Percentiles rank a stretch among this genome's conserved stretches.
Conservation (phyloP, 352 stramenopile species). For the Phytophthora colocasiae region DNA sequence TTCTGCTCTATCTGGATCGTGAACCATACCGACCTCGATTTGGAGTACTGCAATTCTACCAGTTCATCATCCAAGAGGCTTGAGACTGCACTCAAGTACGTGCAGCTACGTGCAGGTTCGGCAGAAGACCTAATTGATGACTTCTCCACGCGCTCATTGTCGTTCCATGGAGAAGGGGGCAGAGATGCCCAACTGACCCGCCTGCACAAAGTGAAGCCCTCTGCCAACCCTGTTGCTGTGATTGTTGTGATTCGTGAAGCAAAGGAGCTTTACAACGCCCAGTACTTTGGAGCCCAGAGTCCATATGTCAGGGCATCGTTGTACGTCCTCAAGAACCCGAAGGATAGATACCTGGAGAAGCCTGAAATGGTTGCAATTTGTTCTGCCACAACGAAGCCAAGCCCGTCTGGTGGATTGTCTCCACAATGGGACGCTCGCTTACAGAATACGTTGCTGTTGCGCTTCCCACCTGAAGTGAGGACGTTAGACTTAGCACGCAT, state of each 20-base stretch:
- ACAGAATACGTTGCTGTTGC: conserved; percentile 82
- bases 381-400: conserved; percentile 80
- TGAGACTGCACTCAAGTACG: conserved; percentile 76
- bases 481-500: conserved; percentile 75
- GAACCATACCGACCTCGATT: conserved; percentile 84
- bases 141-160: conserved; percentile 72
- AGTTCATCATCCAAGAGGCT: conserved; percentile 78
- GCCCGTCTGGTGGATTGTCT: conserved; percentile 71
- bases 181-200: conserved; percentile 64
- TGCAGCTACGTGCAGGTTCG: conserved; percentile 59
- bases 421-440: conserved; percentile 80
- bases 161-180: conserved; percentile 55
- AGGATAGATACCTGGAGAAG: conserved; percentile 80
- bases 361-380: conserved; percentile 83
- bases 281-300: conserved; percentile 88
- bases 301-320: conserved; percentile 85
- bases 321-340: conserved; percentile 83
- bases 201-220: conserved; percentile 80
- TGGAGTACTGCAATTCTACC: conserved; percentile 88
- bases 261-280: conserved; percentile 82
- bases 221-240: conserved; percentile 81
- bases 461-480: conserved; percentile 67
- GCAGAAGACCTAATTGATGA: conserved; percentile 61
- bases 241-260: conserved; percentile 84
- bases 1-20: conserved; percentile 92